A percentile compares a stretch with the other conserved stretches of the same genome.
These are phyloP conservation scores for Nicotiana paniculata DNA, from an alignment of 257 asterid genomes.

Conservation along the genomic window DNA sequence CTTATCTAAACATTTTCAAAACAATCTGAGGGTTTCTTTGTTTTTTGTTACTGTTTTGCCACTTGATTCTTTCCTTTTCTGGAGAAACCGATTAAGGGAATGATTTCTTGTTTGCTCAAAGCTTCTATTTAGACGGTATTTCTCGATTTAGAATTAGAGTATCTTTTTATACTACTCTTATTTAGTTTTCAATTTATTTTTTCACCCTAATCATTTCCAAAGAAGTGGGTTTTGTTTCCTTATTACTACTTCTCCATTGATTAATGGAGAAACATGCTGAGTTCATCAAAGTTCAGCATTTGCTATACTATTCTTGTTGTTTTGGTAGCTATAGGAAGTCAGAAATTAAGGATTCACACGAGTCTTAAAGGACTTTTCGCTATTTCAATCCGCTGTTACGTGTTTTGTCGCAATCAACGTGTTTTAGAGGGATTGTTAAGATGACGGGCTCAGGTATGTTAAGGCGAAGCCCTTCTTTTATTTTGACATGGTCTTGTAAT, in stretches of 20 bases:
- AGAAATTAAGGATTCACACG: too few relatives aligned
- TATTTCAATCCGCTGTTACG: too few relatives aligned
- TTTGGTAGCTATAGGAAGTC: too few relatives aligned
- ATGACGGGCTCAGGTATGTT: too few relatives aligned
- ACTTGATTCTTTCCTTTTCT: slow-evolving; percentile 9
- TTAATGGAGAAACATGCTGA: background rate
- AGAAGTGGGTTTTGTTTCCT: background rate
- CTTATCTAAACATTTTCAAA: background rate
- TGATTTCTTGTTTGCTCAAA: background rate
- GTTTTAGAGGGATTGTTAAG: too few relatives aligned
- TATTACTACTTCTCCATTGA: background rate
- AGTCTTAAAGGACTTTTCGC: too few relatives aligned
- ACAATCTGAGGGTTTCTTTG: background rate
- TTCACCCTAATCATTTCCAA: background rate
- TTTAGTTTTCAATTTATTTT: background rate
- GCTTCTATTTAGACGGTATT: background rate
- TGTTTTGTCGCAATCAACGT: too few relatives aligned
- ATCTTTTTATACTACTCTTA: background rate
- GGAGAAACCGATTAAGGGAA: background rate
- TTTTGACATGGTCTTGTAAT: too few relatives aligned
- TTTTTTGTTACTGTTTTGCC: background rate
- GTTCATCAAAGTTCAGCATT: background rate
- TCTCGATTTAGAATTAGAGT: background rate
- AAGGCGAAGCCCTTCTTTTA: too few relatives aligned
- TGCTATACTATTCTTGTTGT: too few relatives aligned